phyloP scores from a whole-genome alignment of 768 basidiomycete genomes.

The Serendipita sp. region DNA sequence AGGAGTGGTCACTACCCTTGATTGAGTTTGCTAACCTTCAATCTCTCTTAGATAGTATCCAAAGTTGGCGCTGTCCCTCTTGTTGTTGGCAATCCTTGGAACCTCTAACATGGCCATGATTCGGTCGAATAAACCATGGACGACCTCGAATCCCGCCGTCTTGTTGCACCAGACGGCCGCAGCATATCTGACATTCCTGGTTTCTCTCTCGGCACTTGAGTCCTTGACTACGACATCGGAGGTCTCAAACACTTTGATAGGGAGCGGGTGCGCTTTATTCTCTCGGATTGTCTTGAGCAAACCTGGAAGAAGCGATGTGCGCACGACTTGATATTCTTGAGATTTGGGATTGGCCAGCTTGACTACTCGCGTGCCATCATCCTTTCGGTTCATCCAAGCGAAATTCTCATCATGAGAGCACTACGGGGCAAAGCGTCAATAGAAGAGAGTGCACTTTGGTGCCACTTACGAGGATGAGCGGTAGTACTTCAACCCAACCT shows the following conservation, averaged over 20 bases:
- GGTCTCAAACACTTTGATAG: constrained; percentile 86
- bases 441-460: no score
- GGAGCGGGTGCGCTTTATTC: constrained; percentile 84
- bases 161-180: constrained; percentile 94
- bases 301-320: constrained; percentile 89
- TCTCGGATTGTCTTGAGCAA: constrained; percentile 94
- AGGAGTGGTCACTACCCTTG: background rate
- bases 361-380: constrained; percentile 68
- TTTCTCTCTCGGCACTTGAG: constrained; percentile 53
- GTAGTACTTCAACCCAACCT: constrained; percentile 91
- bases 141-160: constrained; percentile 90
- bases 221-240: constrained; percentile 92
- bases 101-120: constrained; percentile 95
- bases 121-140: constrained; percentile 87
- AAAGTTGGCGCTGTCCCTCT: constrained; percentile 28
- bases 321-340: constrained; percentile 93
- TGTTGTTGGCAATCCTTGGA: constrained; percentile 53
- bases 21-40: constrained; percentile 36
- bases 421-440: no score
- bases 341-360: constrained; percentile 96
- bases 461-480: constrained; percentile 69
- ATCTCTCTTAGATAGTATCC: constrained; percentile 91
- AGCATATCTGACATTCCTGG: constrained; percentile 75
- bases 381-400: constrained; percentile 72
- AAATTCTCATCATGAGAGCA: constrained; percentile 99